Evolutionary conservation across 139 green algal species (phyloP).

Genomic region (Zygnema circumcarinatum): DNA sequence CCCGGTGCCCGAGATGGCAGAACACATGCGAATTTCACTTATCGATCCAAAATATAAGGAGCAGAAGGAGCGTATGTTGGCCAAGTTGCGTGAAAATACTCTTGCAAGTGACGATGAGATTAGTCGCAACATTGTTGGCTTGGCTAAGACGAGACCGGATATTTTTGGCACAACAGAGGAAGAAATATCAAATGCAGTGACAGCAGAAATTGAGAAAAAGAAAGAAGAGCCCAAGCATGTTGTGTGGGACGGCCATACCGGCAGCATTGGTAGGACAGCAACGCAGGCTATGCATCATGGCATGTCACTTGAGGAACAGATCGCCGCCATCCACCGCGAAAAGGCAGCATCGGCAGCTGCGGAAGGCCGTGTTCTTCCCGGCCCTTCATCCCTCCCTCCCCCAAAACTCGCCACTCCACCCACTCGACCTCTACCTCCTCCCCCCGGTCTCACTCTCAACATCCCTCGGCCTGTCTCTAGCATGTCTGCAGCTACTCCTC

Average conservation of each 20-base stretch:
- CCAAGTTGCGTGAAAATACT: slow-evolving; percentile 83
- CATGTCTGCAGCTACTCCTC: background rate
- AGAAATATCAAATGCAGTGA: slow-evolving; percentile 77
- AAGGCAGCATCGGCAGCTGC: background rate
- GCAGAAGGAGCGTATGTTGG: slow-evolving; percentile 93
- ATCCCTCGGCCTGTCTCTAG: slow-evolving; percentile 21
- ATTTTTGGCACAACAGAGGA: slow-evolving; percentile 92
- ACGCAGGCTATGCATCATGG: slow-evolving; percentile 41
- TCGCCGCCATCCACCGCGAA: slow-evolving; percentile 10
- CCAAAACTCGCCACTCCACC: background rate
- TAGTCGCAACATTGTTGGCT: slow-evolving; percentile 81
- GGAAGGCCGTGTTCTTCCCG: slow-evolving; percentile 13
- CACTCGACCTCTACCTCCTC: slow-evolving; percentile 1
- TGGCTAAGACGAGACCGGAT: slow-evolving; percentile 88
- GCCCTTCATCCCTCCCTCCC: slow-evolving; percentile 15
- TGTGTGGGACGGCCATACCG: slow-evolving; percentile 56
- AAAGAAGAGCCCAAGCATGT: slow-evolving; percentile 58
- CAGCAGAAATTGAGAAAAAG: slow-evolving; percentile 79
- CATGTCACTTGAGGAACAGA: slow-evolving; percentile 24
- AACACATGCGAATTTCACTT: slow-evolving; percentile 88
- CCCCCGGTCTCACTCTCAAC: slow-evolving; percentile 37
- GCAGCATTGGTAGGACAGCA: slow-evolving; percentile 37
- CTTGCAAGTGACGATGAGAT: slow-evolving; percentile 95
- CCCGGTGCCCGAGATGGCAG: slow-evolving; percentile 79
- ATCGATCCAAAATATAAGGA: slow-evolving; percentile 93